Evolutionary conservation across 768 basidiomycete genomes (phyloP), one percentile per base, ranked within the genome.

Genomic region (Coprinopsis marcescibilis): DNA sequence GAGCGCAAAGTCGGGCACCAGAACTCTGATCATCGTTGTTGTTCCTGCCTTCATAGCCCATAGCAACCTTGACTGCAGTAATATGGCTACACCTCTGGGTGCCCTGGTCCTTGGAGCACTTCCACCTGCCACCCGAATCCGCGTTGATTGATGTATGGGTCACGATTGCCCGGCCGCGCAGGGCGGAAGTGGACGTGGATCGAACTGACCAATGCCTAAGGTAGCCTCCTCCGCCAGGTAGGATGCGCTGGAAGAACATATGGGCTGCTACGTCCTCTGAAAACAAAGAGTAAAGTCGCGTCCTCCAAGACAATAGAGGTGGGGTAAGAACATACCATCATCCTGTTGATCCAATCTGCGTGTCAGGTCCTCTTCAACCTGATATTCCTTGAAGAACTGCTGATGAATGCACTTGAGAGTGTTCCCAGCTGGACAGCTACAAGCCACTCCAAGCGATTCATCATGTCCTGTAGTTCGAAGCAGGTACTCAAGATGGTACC

Each of bases 101-200:
- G 23, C 35, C 23, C 4, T n/a, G 8, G 25, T 45, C 44, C 23
- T 38, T 36, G 1, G 35, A 37, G 26, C 45, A 46, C 23, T 19
- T 10, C 45, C 45, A 46, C 4, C 12, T 17, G 12, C 45, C 45
- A 6, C 20, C 35, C 1, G 30, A 34, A 7, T 6, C 35, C 4
- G 19, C 6, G 23, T 23, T 7, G 5, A 10, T 12, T 7, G 35
- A 34, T 1, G 14, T n/a, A 20, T 46, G 45, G 12, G 26, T 46
- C 7, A 46, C 45, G 19, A 46, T 46, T 21, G 45, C 45, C 2
- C 45, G 34, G 6, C 45, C 45, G 24, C 26, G 36, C 35, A 46
- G 36, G 8, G 13, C 12, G 12, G 45, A 46, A 4, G 35, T 10
- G 1, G 45, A 46, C 8, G 35, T 17, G n/a, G 33, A 36, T n/a